Base-by-base conservation (phyloP, 2,329 filamentous ascomycete genomes). In the Aureobasidium subglaciale region DNA sequence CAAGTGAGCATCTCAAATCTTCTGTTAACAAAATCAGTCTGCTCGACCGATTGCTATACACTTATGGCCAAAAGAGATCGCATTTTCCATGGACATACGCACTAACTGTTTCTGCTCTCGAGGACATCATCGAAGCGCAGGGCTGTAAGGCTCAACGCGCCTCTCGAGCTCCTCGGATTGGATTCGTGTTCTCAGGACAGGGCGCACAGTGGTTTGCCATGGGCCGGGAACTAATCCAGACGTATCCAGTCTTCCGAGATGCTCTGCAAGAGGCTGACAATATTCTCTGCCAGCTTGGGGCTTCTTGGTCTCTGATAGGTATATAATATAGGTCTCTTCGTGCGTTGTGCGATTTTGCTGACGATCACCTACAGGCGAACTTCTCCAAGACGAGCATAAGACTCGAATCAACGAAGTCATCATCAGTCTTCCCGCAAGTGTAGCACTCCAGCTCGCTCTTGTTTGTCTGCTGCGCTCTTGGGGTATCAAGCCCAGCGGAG, bases 401-500 rank as follows among this genome's bases (percentile, higher is more conserved):
- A 18, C 10, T 3, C 3, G 2, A 13, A 5, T 45, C 16, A 7
- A n/a, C 16, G 5, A 22, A 18, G 10, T 18, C 2, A 7, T 1
- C 9, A 10, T 22, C 4, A 3, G 9, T 1, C 42, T 20, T 2
- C 27, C 42, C 8, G 4, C 24, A 1, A 15, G 42, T 46, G 18
- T 16, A 4, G 27, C 27, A 6, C 1, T 46, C 7, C 29, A 46
- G 42, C n/a, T 46, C n/a, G 27, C 42, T 4, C 29, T 46, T 15
- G 29, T 34, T 10, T 4, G n/a, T 3, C 16, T 46, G 1, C 18
- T 46, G 3, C 3, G 1, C 10, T 22, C n/a, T 2, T 64, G 59
- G 59, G 53, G 46, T 9, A 55, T 68, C 11, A 6, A 9, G 9
- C 65, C 67, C 2, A 25, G 15, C 5, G 56, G 57, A 2, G 62